These are phyloP conservation scores for Vaccinium vitisidaea DNA, from an alignment of 148 eudicot genomes.

Conservation along the genomic window DNA sequence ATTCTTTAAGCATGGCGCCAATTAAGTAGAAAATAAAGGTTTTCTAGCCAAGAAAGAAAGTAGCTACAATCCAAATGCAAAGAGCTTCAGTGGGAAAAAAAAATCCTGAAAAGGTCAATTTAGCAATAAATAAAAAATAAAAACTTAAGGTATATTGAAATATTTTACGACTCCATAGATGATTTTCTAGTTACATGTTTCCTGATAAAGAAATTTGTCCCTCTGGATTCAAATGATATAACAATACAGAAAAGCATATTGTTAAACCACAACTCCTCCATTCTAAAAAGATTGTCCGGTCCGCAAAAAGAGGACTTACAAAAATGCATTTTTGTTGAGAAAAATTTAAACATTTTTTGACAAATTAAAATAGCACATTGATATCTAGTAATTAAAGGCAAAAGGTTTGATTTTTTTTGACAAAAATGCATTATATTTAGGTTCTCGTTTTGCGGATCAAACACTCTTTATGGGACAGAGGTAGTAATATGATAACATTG, in stretches of 20 bases:
- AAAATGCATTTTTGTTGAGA: too few species aligned
- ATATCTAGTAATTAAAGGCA: too few species aligned
- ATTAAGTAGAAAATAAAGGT: conserved; percentile 11
- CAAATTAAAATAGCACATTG: too few species aligned
- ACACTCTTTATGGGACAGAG: too few species aligned
- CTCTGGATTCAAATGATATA: background rate
- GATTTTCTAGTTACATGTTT: background rate
- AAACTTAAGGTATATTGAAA: background rate
- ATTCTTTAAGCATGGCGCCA: background rate
- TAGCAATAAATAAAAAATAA: too few species aligned
- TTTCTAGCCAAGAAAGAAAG: background rate
- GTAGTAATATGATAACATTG: background rate
- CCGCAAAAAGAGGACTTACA: too few species aligned
- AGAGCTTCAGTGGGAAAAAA: background rate
- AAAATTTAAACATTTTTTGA: too few species aligned
- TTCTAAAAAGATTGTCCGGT: too few species aligned
- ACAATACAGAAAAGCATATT: background rate
- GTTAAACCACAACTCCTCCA: background rate
- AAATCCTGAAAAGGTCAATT: background rate
- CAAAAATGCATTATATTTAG: too few species aligned
- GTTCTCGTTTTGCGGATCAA: too few species aligned
- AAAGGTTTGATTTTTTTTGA: too few species aligned
- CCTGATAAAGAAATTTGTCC: background rate
- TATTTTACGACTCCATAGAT: background rate
- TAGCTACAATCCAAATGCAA: background rate